phyloP scores from a whole-genome alignment of 257 asterid genomes.

The Solanum chiquidenum region DNA sequence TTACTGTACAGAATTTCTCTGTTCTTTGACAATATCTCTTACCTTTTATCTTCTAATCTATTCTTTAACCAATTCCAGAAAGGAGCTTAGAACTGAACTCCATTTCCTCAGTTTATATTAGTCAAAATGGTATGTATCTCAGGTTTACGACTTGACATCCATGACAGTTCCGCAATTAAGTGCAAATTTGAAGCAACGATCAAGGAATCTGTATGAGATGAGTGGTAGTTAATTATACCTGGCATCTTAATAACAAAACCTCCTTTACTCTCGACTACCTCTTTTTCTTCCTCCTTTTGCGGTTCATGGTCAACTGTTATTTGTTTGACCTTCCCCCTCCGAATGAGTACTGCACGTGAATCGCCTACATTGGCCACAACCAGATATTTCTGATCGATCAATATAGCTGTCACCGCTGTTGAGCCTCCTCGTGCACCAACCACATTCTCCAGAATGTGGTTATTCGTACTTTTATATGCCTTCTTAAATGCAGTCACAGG shows the following conservation, averaged over 20 bases:
- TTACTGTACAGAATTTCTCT: neutral
- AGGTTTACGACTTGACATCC: neutral
- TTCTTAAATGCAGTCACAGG: constrained; percentile 18
- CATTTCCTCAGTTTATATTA: neutral
- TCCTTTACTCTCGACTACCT: constrained; percentile 35
- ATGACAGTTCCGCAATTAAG: neutral
- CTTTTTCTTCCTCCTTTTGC: constrained; percentile 22
- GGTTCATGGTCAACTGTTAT: constrained; percentile 39
- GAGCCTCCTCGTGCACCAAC: constrained; percentile 39
- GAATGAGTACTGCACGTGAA: constrained; percentile 32
- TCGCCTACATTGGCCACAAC: constrained; percentile 47
- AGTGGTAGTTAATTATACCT: constrained; percentile 4
- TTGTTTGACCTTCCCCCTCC: constrained; percentile 17
- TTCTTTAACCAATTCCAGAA: neutral
- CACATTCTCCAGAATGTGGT: constrained; percentile 23
- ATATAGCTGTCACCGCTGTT: constrained; percentile 35
- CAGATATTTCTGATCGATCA: constrained; percentile 20
- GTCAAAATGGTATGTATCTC: neutral
- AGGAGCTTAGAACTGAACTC: neutral
- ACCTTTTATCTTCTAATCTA: neutral
- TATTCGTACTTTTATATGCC: constrained; percentile 22
- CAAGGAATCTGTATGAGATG: neutral
- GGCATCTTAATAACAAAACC: constrained; percentile 26
- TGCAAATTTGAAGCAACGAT: neutral
- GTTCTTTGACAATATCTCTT: neutral